A percentile compares a stretch with the other conserved stretches of the same genome.
Conservation (phyloP, 2,329 filamentous ascomycete genomes). For the Aspergillus quadrilineatus region DNA sequence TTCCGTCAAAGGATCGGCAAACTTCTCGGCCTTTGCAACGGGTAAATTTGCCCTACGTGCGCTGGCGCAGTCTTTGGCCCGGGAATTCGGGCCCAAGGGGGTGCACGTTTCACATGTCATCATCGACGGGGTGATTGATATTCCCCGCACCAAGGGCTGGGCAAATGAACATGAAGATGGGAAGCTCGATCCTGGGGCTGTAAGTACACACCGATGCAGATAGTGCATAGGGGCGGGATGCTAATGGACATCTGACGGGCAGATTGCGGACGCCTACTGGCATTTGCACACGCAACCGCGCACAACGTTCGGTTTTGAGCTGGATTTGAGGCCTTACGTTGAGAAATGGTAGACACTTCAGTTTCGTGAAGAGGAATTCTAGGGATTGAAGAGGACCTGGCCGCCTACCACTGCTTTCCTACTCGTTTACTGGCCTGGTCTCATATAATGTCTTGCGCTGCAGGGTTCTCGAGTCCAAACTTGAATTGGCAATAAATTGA, state of each 20-base stretch:
- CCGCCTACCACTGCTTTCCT: no score
- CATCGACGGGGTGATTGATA: conserved; percentile 83
- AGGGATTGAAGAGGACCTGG: no score
- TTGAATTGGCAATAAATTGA: no score
- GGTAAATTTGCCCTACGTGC: conserved; percentile 79
- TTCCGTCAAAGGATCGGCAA: conserved; percentile 68
- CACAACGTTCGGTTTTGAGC: conserved; percentile 76
- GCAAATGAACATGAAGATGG: conserved; percentile 58
- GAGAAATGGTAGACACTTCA: conserved; percentile 68
- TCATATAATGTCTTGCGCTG: no score
- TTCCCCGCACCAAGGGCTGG: conserved; percentile 65
- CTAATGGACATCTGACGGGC: conserved; percentile 5
- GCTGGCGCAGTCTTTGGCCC: conserved; percentile 70
- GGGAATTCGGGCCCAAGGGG: conserved; percentile 81
- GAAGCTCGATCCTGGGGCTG: conserved; percentile 73
- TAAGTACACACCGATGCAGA: conserved; percentile 46
- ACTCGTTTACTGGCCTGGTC: no score
- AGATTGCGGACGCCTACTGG: conserved; percentile 90
- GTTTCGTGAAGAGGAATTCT: no score
- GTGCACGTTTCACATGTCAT: conserved; percentile 81
- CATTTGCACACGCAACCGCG: conserved; percentile 75
- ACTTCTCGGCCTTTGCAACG: conserved; percentile 69
- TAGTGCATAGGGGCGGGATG: not conserved
- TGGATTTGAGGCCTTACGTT: conserved; percentile 75
- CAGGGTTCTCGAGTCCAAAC: no score